Percentiles rank a stretch among this genome's conserved stretches.
Conservation (phyloP, 331 rosid species). For the Prunus yedoensis region DNA sequence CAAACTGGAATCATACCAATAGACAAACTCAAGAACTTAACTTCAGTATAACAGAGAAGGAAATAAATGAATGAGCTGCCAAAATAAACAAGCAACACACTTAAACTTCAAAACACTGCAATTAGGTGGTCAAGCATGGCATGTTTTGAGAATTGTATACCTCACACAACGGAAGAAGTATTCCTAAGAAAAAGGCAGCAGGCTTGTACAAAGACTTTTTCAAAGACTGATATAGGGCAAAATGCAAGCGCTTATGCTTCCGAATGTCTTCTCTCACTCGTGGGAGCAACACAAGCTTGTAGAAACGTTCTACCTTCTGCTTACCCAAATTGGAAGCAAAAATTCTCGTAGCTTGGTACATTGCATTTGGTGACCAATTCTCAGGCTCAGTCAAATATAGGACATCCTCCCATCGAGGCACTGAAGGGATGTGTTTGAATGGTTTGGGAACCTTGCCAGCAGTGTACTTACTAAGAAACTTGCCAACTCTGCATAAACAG, state of each 20-base stretch:
- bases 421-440: constrained; percentile 68
- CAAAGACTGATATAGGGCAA: constrained; percentile 72
- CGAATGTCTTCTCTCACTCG: constrained; percentile 71
- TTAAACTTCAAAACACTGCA: background rate
- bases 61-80: background rate
- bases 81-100: background rate
- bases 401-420: constrained; percentile 71
- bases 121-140: background rate
- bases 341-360: constrained; percentile 80
- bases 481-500: constrained; percentile 55
- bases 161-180: constrained; percentile 80
- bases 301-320: constrained; percentile 74
- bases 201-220: constrained; percentile 80
- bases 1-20: background rate
- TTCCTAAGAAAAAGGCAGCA: constrained; percentile 78
- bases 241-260: constrained; percentile 74
- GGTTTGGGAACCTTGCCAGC: constrained; percentile 77
- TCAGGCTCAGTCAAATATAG: constrained; percentile 81
- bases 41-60: background rate
- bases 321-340: constrained; percentile 76
- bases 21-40: background rate
- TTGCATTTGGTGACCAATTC: constrained; percentile 89
- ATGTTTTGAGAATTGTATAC: constrained; percentile 34
- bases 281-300: constrained; percentile 85
- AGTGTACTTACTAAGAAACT: constrained; percentile 61